Evolutionary conservation across 208 protist species (phyloP), one percentile per base, ranked within the genome.

Genomic region (Crithidia fasciculata): DNA sequence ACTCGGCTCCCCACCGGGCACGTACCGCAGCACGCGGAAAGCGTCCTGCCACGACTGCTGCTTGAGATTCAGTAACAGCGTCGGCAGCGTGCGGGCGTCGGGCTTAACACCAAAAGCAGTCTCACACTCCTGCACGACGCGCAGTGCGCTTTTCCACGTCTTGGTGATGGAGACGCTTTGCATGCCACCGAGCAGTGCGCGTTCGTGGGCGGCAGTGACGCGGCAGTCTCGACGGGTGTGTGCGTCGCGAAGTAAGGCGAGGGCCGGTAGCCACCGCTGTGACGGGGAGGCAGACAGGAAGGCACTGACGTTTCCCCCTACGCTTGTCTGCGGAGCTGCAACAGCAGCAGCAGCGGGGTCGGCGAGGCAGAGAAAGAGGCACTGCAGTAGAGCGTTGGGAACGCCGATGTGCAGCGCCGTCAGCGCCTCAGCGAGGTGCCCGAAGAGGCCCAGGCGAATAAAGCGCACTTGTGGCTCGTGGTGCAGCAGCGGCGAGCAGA

Each of bases 371-470:
- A 95, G 72, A 53, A 93, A 84, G 8, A 93, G 64, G 55, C 88
- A 95, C 67, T 90, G 88, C n/a, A 82, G 69, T 10, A 95, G 68
- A 28, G 87, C 86, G 61, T 88, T 93, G 1, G 91, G 85, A 9
- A 79, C 45, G 0, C 53, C 15, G 36, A 81, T 62, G 41, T 64
- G 59, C 18, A 87, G 66, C 43, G 67, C 69, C 8, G 61, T 54
- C 19, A 95, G 61, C 2, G 68, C 28, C 49, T 67, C 18, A 3
- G 83, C 78, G 19, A 92, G 13, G 0, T 57, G 41, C 4, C 66
- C 82, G 63, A 92, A 95, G 36, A 74, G 61, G 8, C 10, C 41
- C 19, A 93, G 61, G 7, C 86, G 78, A 8, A 93, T 47, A 55
- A 85, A 89, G 9, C 88, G 80, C 54, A 87, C 86, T 65, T 90